Evolutionary conservation across 1,284 basidiomycete genomes (phyloP).

Genomic region (Xerocomus alliaceus): DNA sequence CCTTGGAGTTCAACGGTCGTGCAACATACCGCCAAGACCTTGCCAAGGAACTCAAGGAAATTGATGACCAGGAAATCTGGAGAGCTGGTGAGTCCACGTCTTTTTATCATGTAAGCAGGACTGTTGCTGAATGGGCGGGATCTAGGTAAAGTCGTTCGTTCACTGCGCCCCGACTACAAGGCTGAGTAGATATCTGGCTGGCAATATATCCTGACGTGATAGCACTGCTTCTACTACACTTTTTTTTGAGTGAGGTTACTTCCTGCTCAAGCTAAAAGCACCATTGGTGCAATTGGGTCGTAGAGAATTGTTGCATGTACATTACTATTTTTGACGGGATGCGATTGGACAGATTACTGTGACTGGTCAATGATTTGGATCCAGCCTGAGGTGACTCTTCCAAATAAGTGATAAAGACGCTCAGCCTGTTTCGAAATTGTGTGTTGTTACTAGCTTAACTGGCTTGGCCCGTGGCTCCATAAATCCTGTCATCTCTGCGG

Average conservation of each 20-base stretch:
- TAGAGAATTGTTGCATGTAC: constrained; percentile 26
- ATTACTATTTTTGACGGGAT: constrained; percentile 5
- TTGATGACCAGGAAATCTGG: constrained; percentile 99
- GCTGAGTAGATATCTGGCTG: constrained; percentile 51
- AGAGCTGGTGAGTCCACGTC: constrained; percentile 70
- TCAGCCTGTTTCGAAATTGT: too few species aligned
- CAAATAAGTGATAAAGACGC: constrained; percentile 14
- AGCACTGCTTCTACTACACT: constrained; percentile 11
- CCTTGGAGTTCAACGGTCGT: constrained; percentile 95
- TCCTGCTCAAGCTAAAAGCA: constrained; percentile 34
- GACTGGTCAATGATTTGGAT: background rate
- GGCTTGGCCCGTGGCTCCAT: too few species aligned
- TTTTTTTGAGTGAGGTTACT: constrained; percentile 17
- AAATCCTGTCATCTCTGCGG: background rate
- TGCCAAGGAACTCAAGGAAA: constrained; percentile 92
- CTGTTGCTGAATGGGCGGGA: constrained; percentile 12
- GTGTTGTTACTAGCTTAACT: background rate
- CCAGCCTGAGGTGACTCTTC: background rate
- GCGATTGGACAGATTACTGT: background rate
- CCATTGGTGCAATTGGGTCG: constrained; percentile 28
- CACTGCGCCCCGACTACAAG: constrained; percentile 80
- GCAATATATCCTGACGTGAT: constrained; percentile 8
- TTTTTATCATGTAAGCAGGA: background rate
- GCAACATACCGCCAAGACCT: constrained; percentile 94
- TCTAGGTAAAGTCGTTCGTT: constrained; percentile 76